Evolutionary conservation across 2,329 filamentous ascomycete genomes (phyloP).

Genomic region (Cordyceps cicadae): DNA sequence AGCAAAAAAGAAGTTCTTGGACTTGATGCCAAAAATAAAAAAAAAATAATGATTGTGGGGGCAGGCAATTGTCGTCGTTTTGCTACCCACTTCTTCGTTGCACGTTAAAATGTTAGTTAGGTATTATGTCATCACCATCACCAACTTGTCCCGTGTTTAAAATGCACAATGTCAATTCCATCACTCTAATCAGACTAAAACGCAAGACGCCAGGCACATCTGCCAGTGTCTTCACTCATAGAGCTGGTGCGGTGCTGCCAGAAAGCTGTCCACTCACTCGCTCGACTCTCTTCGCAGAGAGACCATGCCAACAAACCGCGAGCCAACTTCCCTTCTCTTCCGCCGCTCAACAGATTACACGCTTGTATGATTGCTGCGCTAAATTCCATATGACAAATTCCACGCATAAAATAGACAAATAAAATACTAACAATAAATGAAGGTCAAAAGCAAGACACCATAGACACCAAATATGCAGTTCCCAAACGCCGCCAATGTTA

Average conservation of each 20-base stretch:
- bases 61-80: background rate
- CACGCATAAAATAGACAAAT: constrained; percentile 18
- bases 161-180: background rate
- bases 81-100: background rate
- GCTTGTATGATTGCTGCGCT: constrained; percentile 13
- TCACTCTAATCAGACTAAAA: constrained; percentile 1
- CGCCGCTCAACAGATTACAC: constrained; percentile 15
- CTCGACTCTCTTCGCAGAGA: background rate
- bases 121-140: background rate
- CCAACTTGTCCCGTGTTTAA: background rate
- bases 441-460: constrained; percentile 40
- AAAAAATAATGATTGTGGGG: background rate
- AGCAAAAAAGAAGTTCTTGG: background rate
- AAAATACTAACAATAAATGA: constrained; percentile 28
- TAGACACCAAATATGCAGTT: constrained; percentile 52
- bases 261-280: background rate
- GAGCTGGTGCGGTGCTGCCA: background rate
- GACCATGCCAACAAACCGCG: background rate
- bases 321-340: constrained; percentile 11
- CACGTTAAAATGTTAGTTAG: background rate
- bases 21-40: background rate
- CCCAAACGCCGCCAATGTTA: constrained; percentile 42
- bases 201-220: background rate
- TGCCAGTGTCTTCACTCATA: background rate
- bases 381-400: constrained; percentile 13